Base-by-base conservation (phyloP, 805 yeast genomes). In the Candida chilensis region DNA sequence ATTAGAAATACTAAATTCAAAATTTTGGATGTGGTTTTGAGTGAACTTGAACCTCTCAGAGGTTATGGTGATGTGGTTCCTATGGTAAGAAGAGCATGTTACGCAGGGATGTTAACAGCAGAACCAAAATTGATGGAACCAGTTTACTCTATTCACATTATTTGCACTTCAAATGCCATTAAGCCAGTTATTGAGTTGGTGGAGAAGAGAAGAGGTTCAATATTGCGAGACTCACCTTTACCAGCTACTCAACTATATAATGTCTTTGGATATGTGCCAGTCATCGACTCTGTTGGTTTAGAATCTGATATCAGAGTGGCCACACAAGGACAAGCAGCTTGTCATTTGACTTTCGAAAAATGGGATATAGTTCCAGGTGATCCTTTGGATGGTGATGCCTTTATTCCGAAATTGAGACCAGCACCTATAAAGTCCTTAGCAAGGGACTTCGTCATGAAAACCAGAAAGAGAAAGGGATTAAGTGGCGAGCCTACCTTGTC, bases 281-380 rank as follows among this genome's bases (percentile, higher is more conserved):
- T 84, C 1, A 82, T 92, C 28, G 98, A 92, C 39, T 80, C 96
- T 2, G 60, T 80, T 32, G 98, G 97, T 0, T 64, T 92, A 28
- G 96, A 85, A 45, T 75, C 94, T 0, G 98, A 92, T 49, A 55
- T 92, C 19, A 55, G 95, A 37, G 52, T 85, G 9, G 70, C 77
- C 9, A 76, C 95, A 0, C 77, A 74, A 37, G 96, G 96, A 4
- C 79, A 73, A 42, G 88, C 92, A 0, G 65, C 74, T 63, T 73
- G 86, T 27, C 72, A 72, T 28, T 48, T 80, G 37, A 68, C 67
- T 28, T 85, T 84, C 51, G 66, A 67, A 33, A 67, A 65, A 33
- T 92, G 96, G 95, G 67, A 71, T 14, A 52, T 62, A 3, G 94
- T 84, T 1, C 95, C 95, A 2, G 98, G 98, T 0, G 86, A 90